phyloP scores from a whole-genome alignment of 2,329 filamentous ascomycete genomes.

The Parastagonospora avenae region DNA sequence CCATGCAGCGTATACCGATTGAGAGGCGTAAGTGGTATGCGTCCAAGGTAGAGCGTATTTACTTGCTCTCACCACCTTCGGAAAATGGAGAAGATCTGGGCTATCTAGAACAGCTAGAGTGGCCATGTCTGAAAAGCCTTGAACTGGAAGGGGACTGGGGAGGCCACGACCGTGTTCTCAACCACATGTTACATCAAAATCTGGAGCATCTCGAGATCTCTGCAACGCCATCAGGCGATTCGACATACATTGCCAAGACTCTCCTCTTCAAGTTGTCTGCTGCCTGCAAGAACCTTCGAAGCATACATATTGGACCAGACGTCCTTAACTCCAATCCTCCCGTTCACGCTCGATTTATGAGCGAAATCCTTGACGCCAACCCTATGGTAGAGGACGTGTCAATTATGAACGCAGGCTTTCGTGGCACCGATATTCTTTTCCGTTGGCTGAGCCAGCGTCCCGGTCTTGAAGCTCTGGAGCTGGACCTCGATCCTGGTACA shows the following conservation, averaged over 20 bases:
- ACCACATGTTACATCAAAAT: constrained; percentile 26
- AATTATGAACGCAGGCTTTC: constrained; percentile 28
- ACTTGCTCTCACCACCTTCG: constrained; percentile 23
- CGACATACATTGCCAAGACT: constrained; percentile 24
- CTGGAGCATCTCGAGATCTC: constrained; percentile 35
- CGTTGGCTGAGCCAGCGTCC: constrained; percentile 28
- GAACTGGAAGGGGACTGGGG: constrained; percentile 38
- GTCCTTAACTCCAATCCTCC: constrained; percentile 22
- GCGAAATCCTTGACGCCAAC: constrained; percentile 22
- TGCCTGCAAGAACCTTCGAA: constrained; percentile 27
- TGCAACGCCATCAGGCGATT: constrained; percentile 28
- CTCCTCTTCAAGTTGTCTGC: constrained; percentile 30
- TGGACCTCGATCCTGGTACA: constrained; percentile 38
- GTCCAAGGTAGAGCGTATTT: constrained; percentile 36
- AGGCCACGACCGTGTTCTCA: constrained; percentile 21
- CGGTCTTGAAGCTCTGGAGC: constrained; percentile 33
- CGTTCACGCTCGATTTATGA: constrained; percentile 26
- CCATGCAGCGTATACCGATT: constrained; percentile 25
- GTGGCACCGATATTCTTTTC: constrained; percentile 34
- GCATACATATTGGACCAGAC: constrained; percentile 33
- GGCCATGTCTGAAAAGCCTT: constrained; percentile 36
- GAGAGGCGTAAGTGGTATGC: constrained; percentile 38
- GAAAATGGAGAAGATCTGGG: constrained; percentile 20
- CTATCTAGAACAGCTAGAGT: constrained; percentile 31
- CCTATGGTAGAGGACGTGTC: constrained; percentile 28